phyloP scores from a whole-genome alignment of 306 rosid species.

The Castanea crenata region DNA sequence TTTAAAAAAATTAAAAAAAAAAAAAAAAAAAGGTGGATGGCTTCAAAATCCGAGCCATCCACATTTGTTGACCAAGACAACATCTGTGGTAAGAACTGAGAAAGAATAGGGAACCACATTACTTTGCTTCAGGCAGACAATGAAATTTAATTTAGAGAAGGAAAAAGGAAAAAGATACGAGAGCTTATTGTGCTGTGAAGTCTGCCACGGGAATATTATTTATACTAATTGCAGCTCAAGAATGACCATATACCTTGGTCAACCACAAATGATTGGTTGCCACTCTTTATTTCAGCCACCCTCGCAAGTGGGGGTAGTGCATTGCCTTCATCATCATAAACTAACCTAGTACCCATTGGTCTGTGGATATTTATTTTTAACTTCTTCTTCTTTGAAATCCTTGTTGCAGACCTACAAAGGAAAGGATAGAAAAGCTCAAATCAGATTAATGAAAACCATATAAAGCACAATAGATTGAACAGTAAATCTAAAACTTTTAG shows the following conservation, averaged over 20 bases:
- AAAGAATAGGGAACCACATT: neutral
- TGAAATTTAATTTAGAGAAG: neutral
- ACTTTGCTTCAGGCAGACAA: neutral
- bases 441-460: neutral
- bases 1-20: neutral
- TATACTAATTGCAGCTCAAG: constrained; percentile 11
- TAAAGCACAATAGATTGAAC: neutral
- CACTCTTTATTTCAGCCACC: constrained; percentile 54
- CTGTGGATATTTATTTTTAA: constrained; percentile 74
- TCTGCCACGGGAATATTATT: neutral
- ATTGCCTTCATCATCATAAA: constrained; percentile 87
- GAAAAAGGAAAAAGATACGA: neutral
- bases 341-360: constrained; percentile 77
- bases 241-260: constrained; percentile 58
- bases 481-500: neutral
- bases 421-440: constrained; percentile 13
- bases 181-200: neutral
- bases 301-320: constrained; percentile 71
- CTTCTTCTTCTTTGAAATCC: constrained; percentile 76
- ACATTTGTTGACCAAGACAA: neutral
- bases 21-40: neutral
- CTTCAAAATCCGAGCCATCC: neutral
- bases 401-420: constrained; percentile 48
- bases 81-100: neutral
- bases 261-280: constrained; percentile 33